Base-by-base conservation (phyloP, 352 stramenopile species). In the Phytophthora hibernalis region DNA sequence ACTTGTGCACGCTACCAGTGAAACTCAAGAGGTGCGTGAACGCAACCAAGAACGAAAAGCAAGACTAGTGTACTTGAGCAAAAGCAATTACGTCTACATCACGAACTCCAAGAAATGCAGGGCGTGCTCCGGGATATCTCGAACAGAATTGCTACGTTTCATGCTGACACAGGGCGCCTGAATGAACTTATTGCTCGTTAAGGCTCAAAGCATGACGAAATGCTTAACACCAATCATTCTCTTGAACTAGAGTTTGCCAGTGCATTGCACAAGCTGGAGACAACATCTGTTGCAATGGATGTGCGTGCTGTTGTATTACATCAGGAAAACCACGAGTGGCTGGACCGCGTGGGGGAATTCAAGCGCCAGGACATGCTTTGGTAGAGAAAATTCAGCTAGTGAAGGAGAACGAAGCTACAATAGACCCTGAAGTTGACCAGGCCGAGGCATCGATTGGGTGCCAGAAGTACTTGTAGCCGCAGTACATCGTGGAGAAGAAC, bases 321-420 rank as follows among this genome's bases (percentile, higher is more conserved):
- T 35, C 70, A 79, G 18, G 90, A 91, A 28, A 98, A 98, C 56
- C 79, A 92, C 26, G 83, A 92, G 10, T 70, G 98, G 3, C 61
- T 98, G 5, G 83, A 96, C 45, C 82, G 96, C 28, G 97, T 98
- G 31, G 77, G 97, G 40, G 92, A 98, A 51, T 77, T 87, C 7
- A 95, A 99, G 77, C 80, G 91, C 21, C 91, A 98, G 56, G 85
- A 98, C 66, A 92, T 97, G 82, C 72, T 98, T 5, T 98, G 93
- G 96, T 94, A 98, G 70, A 98, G 79, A 98, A 99, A 73, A 98
- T 98, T 65, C 87, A 98, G 71, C 72, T 98, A 1, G 96, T 98
- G 69, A 98, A 98, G 57, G 95, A 98, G 73, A 98, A 96, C 0
- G 91, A 98, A 68, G 91, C 87, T 18, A 91, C 94, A 10, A 70